Evolutionary conservation across 306 rosid species (phyloP).

Genomic region (Lupinus albus): DNA sequence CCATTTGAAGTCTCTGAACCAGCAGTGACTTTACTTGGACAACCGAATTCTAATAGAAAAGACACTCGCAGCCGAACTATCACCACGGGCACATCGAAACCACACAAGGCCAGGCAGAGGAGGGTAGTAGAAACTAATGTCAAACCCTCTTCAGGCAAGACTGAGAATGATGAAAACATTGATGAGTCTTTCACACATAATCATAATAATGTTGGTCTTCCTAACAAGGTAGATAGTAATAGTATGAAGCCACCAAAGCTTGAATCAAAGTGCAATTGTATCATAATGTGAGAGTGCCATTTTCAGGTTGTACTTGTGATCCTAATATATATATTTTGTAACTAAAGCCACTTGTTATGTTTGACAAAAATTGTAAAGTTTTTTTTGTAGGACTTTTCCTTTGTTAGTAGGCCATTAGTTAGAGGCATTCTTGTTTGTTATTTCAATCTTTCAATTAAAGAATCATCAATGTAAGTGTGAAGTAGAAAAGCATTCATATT

Average conservation of each 20-base stretch:
- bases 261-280: constrained; percentile 94
- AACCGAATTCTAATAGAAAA: constrained; percentile 59
- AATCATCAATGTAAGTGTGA: constrained; percentile 50
- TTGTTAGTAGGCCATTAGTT: constrained; percentile 50
- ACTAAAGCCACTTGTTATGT: constrained; percentile 63
- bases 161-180: constrained; percentile 72
- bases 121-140: constrained; percentile 55
- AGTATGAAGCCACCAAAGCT: constrained; percentile 72
- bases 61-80: constrained; percentile 52
- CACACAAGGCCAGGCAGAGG: constrained; percentile 62
- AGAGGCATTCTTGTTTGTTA: constrained; percentile 56
- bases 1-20: constrained; percentile 75
- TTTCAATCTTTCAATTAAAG: constrained; percentile 52
- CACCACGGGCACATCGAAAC: constrained; percentile 55
- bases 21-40: constrained; percentile 69
- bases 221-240: constrained; percentile 69
- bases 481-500: constrained; percentile 51
- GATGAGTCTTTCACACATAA: constrained; percentile 51
- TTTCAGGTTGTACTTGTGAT: constrained; percentile 34
- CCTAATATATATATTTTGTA: constrained; percentile 57
- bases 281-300: constrained; percentile 72
- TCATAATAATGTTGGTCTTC: constrained; percentile 58
- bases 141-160: constrained; percentile 48
- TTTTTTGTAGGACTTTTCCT: constrained; percentile 9
- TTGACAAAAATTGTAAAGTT: constrained; percentile 77